A percentile compares a stretch with the other conserved stretches of the same genome.
phyloP scores from a whole-genome alignment of 2,329 filamentous ascomycete genomes.

The Fusarium sarcochroum region DNA sequence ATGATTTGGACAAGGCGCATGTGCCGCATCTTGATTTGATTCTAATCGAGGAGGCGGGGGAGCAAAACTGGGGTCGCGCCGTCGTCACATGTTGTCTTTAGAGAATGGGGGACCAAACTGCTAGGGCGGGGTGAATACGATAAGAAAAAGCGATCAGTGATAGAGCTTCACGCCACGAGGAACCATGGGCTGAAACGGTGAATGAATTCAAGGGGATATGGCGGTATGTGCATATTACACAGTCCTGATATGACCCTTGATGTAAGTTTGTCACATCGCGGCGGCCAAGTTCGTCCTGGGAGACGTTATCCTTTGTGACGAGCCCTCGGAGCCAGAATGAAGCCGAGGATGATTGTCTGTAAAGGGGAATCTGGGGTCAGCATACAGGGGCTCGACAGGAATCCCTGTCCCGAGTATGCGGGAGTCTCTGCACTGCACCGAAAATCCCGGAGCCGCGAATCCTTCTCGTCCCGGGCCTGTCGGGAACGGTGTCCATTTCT shows the following conservation, averaged over 20 bases:
- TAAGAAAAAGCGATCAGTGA: not conserved
- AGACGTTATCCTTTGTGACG: conserved; percentile 3
- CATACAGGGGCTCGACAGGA: conserved; percentile 14
- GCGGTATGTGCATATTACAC: not conserved
- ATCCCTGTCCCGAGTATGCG: conserved; percentile 1
- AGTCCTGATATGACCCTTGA: not conserved
- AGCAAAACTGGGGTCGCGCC: conserved; percentile 12
- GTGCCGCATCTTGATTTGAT: conserved; percentile 26
- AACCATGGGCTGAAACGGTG: conserved; percentile 19
- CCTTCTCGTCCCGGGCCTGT: conserved; percentile 6
- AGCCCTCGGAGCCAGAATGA: conserved; percentile 11
- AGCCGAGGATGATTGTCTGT: conserved; percentile 31
- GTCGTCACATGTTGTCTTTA: conserved; percentile 20
- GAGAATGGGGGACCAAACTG: not conserved
- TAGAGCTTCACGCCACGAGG: conserved; percentile 33
- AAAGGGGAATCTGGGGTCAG: conserved; percentile 37
- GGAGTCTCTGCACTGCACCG: not conserved
- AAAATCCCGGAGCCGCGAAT: conserved; percentile 30
- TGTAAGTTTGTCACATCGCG: not conserved
- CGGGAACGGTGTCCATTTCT: not conserved
- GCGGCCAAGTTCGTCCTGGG: not conserved
- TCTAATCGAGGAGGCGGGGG: conserved; percentile 1
- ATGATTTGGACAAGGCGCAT: conserved; percentile 39
- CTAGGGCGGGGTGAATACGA: not conserved
- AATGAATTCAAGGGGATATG: not conserved